Evolutionary conservation across 805 yeast species (phyloP).

Genomic region (Wickerhamomyces mucosus): DNA sequence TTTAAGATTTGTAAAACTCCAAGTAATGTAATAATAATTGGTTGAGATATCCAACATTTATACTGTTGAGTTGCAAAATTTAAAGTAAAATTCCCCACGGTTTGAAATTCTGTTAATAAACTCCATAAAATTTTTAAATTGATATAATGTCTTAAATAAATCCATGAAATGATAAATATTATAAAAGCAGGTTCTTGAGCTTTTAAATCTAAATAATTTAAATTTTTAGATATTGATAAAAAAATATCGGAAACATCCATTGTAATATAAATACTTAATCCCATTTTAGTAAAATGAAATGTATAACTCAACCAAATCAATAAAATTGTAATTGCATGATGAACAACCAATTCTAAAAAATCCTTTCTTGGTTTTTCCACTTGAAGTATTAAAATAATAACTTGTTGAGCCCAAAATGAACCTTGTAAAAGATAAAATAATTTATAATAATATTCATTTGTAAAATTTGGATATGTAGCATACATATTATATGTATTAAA

Average conservation of each 20-base stretch:
- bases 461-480: conserved; percentile 70
- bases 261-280: conserved; percentile 79
- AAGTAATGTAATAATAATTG: conserved; percentile 73
- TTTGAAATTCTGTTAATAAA: conserved; percentile 72
- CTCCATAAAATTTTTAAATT: conserved; percentile 79
- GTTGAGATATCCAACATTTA: conserved; percentile 93
- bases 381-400: conserved; percentile 70
- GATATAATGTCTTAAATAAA: conserved; percentile 80
- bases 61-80: conserved; percentile 89
- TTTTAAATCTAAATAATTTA: conserved; percentile 71
- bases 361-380: conserved; percentile 95
- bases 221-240: conserved; percentile 73
- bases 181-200: conserved; percentile 56
- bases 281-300: conserved; percentile 96
- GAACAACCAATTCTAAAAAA: conserved; percentile 81
- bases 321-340: conserved; percentile 85
- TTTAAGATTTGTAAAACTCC: conserved; percentile 80
- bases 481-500: conserved; percentile 82
- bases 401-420: conserved; percentile 96
- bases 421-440: conserved; percentile 86
- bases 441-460: conserved; percentile 64
- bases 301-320: conserved; percentile 81
- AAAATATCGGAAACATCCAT: conserved; percentile 96
- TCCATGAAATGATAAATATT: conserved; percentile 68
- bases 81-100: conserved; percentile 74